Evolutionary conservation across 2,329 filamentous ascomycete species (phyloP).

Genomic region (Trichoderma sp.): DNA sequence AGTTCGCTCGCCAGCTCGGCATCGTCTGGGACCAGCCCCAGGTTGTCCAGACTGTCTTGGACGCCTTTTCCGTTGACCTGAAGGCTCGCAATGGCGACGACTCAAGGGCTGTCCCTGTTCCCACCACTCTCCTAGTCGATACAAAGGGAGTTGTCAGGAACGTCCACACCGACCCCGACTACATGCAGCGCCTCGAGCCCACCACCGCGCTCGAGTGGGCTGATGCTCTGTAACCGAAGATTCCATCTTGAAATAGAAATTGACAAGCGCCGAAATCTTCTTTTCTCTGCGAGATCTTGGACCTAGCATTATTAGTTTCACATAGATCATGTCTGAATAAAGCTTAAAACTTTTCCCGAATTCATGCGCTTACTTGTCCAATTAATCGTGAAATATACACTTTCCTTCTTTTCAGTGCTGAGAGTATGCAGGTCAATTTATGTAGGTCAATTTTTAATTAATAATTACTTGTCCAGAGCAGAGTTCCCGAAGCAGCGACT

Average conservation of each 20-base stretch:
- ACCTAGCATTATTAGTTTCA: not conserved
- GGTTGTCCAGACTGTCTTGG: not conserved
- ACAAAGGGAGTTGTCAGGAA: not conserved
- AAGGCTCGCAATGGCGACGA: not conserved
- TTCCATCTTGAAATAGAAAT: too few relatives aligned
- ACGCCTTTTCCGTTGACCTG: slow-evolving; percentile 1
- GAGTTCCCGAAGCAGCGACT: not conserved
- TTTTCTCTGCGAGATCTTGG: not conserved
- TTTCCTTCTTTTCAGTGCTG: not conserved
- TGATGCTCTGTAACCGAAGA: not conserved
- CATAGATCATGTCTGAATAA: not conserved
- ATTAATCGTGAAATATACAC: not conserved
- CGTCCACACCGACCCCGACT: not conserved
- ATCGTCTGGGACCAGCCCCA: slow-evolving; percentile 7
- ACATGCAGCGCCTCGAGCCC: slow-evolving; percentile 2
- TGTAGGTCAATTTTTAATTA: not conserved
- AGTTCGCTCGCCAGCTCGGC: slow-evolving; percentile 1
- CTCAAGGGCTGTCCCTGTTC: not conserved
- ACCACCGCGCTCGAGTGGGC: not conserved
- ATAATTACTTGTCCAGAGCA: not conserved
- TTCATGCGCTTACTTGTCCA: not conserved
- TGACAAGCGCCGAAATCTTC: not conserved
- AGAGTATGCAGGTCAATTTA: not conserved
- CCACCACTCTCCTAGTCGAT: not conserved
- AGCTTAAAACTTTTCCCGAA: not conserved